Evolutionary conservation across 1,284 basidiomycete species (phyloP), one percentile per base, ranked within the genome.

Genomic region (Malassezia yamatoensis): DNA sequence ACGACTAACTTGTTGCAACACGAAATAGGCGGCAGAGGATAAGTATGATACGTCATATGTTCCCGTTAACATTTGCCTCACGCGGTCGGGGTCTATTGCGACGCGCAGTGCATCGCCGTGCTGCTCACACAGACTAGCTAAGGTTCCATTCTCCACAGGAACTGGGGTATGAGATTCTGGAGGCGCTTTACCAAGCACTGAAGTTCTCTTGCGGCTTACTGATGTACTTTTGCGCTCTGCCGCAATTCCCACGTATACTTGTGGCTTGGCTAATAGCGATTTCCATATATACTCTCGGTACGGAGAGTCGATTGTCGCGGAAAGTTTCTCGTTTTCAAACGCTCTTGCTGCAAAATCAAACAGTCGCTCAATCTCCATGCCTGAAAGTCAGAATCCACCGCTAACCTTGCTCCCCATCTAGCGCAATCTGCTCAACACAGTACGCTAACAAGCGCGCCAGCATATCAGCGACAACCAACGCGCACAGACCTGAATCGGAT

Each of bases 241-340:
- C 4, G 18, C 35, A 11, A 47, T 57, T 53, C 41, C 87, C 11
- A 90, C 81, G 47, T 80, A 79, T 38, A 88, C 81, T 10, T 82
- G 82, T 0, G 85, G 81, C 61, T 87, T 83, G 60, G 82, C 81
- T 21, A 84, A 80, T 42, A 90, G 78, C 29, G 86, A 76, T 0
- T 83, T 83, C 85, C 87, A 90, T 15, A 89, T 80, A 69, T 87
- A 90, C 1, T 83, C 81, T 66, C 82, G 82, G 67, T 88, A 89
- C 3, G 81, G 76, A 61, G 85, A 83, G 68, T 91, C 88, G 34
- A 84, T 76, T 45, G 51, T 81, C 67, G 88, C 84, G 39, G 44
- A 24, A 46, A 24, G 4, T 51, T 54, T 41, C 42, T 38, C 69
- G 73, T 21, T 75, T 69, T 15, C 76, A 65, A 32, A 73, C 73